Base-by-base conservation (phyloP, 2,329 filamentous ascomycete species). In the Ceratocystis albifundus region DNA sequence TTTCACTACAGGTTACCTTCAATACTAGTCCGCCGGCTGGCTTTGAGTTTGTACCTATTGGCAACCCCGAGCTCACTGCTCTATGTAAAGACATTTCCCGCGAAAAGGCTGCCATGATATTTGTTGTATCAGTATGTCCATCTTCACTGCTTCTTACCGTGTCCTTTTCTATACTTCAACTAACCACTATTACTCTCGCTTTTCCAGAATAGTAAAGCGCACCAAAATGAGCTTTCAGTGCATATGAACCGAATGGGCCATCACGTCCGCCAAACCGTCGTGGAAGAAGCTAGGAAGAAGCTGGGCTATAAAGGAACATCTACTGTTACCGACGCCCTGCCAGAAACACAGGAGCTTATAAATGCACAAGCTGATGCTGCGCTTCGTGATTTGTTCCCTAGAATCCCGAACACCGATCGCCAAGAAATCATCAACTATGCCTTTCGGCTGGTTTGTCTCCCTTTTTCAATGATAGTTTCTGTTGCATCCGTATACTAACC, bases 31-130 rank as follows among this genome's bases (percentile, higher is more conserved):
- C 84, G 15, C 84, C 84, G 10, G 82, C 83, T 0, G 84, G 83
- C 55, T 87, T 83, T 71, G 79, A 81, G 69, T 87, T 86, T 71
- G 80, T 88, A 55, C 82, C 84, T 41, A 80, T 82, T 63, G 84
- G 84, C 62, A 82, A 87, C 69, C 84, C 84, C 25, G 77, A 80
- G 69, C 74, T 88, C 71, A 86, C 84, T 4, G 77, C 76, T 66
- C 75, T 78, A 55, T 88, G 85, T 77, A 87, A 87, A 73, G 84
- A 87, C 70, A 73, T 86, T 22, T 87, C 84, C 1, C 79, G 85
- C 69, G 81, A 85, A 70, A 77, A 78, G 63, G 84, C 80, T 70
- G 83, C 82, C 57, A 82, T 85, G 80, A 82, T 87, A 17, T 87
- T 85, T 70, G 86, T 87, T 67, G 84, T 88, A 61, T 84, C 84